Conservation (phyloP, 768 basidiomycete genomes). For the Lentinula guzmanii region DNA sequence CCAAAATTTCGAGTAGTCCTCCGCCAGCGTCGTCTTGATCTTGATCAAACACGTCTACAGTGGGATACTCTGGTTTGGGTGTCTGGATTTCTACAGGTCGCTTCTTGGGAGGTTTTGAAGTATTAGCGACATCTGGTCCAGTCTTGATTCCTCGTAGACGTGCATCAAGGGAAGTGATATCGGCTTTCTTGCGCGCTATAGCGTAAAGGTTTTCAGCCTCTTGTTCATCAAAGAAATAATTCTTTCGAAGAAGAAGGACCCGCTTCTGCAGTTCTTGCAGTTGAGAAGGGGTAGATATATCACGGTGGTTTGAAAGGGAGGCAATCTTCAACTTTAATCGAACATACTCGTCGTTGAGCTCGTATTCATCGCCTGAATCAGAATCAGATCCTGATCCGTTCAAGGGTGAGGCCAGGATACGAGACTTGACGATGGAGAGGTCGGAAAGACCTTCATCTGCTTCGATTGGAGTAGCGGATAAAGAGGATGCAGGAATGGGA, state of each 20-base stretch:
- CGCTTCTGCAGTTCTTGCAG: conserved; percentile 36
- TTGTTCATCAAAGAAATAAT: conserved; percentile 67
- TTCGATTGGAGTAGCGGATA: background rate
- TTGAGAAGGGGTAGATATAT: conserved; percentile 19
- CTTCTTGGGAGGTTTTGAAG: conserved; percentile 6
- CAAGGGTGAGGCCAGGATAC: conserved; percentile 14
- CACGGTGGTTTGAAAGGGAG: conserved; percentile 31
- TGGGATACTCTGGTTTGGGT: background rate
- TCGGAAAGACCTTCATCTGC: background rate
- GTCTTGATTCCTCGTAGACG: conserved; percentile 25
- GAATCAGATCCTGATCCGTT: conserved; percentile 19
- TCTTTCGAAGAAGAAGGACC: conserved; percentile 38
- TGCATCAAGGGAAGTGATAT: conserved; percentile 37
- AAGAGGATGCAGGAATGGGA: conserved; percentile 8
- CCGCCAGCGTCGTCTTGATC: conserved; percentile 43
- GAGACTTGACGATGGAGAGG: conserved; percentile 12
- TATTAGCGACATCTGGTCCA: background rate
- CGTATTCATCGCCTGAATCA: conserved; percentile 28
- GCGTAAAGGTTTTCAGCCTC: conserved; percentile 59
- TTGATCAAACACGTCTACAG: conserved; percentile 46
- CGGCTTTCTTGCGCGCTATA: conserved; percentile 44
- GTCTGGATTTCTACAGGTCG: conserved; percentile 14
- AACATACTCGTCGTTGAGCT: conserved; percentile 61
- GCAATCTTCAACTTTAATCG: conserved; percentile 53
- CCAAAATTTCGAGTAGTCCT: conserved; percentile 71